phyloP scores from a whole-genome alignment of 2,329 filamentous ascomycete species.

The Fusarium compactum region DNA sequence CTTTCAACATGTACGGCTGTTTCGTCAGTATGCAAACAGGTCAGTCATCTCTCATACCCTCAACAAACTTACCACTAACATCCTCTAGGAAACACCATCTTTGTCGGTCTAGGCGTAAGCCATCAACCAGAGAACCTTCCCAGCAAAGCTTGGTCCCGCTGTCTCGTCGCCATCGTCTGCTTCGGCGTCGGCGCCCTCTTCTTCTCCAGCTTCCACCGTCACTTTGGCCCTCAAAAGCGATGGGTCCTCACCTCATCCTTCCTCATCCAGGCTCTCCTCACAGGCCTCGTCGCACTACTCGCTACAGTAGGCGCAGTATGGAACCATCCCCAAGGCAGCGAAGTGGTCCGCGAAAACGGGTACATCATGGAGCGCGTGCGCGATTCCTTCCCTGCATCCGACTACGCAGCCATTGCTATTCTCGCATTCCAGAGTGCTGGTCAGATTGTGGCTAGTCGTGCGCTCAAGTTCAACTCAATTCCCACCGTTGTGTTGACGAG shows the following conservation, averaged over 20 bases:
- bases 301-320: conserved; percentile 42
- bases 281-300: conserved; percentile 43
- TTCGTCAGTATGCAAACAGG: conserved; percentile 50
- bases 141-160: conserved; percentile 46
- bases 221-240: conserved; percentile 45
- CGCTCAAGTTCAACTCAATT: conserved; percentile 47
- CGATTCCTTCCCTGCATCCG: conserved; percentile 41
- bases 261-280: conserved; percentile 39
- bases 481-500: conserved; percentile 46
- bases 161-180: conserved; percentile 45
- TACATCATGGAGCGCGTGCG: conserved; percentile 41
- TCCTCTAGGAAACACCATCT: conserved; percentile 45
- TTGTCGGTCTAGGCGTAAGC: conserved; percentile 44
- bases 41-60: conserved; percentile 9
- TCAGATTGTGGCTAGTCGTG: conserved; percentile 45
- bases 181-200: conserved; percentile 45
- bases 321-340: conserved; percentile 36
- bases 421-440: conserved; percentile 47
- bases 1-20: conserved; percentile 48
- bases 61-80: not conserved
- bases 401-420: conserved; percentile 43
- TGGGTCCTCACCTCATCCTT: conserved; percentile 45
- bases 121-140: conserved; percentile 46
- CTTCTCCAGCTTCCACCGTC: conserved; percentile 46
- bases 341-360: conserved; percentile 30